Evolutionary conservation across 176 grass and related monocot genomes (phyloP).

Genomic region (Leersia perrieri): DNA sequence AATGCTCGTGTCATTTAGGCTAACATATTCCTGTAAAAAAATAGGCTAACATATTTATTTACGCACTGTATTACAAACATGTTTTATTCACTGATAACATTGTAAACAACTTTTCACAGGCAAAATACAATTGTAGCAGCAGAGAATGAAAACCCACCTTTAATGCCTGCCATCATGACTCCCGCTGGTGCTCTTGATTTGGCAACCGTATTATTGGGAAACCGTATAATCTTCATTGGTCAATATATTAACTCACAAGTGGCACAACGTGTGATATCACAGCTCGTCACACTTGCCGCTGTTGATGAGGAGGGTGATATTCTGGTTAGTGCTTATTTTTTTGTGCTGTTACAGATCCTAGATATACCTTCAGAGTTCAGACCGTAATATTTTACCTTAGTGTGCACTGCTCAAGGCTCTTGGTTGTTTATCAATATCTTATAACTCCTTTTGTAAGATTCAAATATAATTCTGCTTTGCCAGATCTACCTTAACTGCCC

Average conservation of each 20-base stretch:
- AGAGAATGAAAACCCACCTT: slow-evolving; percentile 75
- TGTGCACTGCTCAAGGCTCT: neutral
- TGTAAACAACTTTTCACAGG: slow-evolving; percentile 33
- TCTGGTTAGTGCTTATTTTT: slow-evolving; percentile 58
- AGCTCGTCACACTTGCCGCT: slow-evolving; percentile 82
- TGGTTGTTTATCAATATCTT: neutral
- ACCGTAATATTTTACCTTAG: neutral
- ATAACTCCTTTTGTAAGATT: slow-evolving; percentile 18
- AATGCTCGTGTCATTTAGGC: neutral
- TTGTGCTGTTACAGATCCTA: slow-evolving; percentile 9
- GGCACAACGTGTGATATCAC: slow-evolving; percentile 90
- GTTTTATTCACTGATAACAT: slow-evolving; percentile 19
- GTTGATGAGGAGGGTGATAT: slow-evolving; percentile 87
- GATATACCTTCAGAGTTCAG: neutral
- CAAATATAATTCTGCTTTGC: slow-evolving; percentile 24
- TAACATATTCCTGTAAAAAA: too few species aligned
- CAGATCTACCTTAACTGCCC: slow-evolving; percentile 90
- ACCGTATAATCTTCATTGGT: slow-evolving; percentile 91
- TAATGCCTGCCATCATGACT: slow-evolving; percentile 81
- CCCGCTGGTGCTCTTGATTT: slow-evolving; percentile 78
- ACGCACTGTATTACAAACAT: slow-evolving; percentile 8
- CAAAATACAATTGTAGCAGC: slow-evolving; percentile 49
- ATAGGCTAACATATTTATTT: neutral
- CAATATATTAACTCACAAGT: slow-evolving; percentile 87
- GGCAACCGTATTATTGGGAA: slow-evolving; percentile 64